Base-by-base conservation (phyloP, 805 yeast genomes). In the Metschnikowia reukaufii region DNA sequence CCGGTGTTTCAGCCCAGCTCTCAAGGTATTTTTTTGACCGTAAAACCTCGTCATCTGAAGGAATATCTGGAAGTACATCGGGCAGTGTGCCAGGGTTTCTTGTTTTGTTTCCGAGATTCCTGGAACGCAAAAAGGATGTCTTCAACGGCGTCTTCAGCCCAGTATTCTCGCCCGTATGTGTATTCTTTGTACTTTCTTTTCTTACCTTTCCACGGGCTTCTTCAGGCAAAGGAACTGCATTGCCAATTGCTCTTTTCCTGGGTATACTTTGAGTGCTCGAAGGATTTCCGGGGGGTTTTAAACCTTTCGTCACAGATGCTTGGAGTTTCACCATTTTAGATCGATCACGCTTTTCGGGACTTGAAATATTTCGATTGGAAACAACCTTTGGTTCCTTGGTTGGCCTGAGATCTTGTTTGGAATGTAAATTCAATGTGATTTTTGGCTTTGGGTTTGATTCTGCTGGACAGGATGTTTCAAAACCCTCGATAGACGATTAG, bases 1-100 rank as follows among this genome's bases (percentile, higher is more conserved):
- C 68, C 0, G 74, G 72, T 0, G 74, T 62, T 36, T 60, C 64
- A 0, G 75, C 76, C 77, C 77, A 72, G 20, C 62, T 55, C 45
- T 47, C 49, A 17, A 54, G 10, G 44, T 51, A 48, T 19, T 52
- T 54, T 12, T 42, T 48, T 3, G 39, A 34, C 7, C 44, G 50
- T 29, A 51, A 43, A 4, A 32, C 61, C 31, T 70, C 75, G 29
- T 70, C 75, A 45, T 72, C 77, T 2, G 74, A 68, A 2, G 65
- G 67, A 23, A 72, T 69, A 19, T 71, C 74, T 1, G 77, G 77
- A 17, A 72, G 59, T 8, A 20, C 9, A 16, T 29, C 39, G 4
- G 39, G 34, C 31, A 27, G 35, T 7, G 29, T 34, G 9, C 23
- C 15, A 15, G 30, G 18, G 15, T 27, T 8, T 21, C 12, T 15